These are phyloP conservation scores for Kregervanrija pseudodelftensis DNA, from an alignment of 805 yeast species.

Conservation along the genomic window DNA sequence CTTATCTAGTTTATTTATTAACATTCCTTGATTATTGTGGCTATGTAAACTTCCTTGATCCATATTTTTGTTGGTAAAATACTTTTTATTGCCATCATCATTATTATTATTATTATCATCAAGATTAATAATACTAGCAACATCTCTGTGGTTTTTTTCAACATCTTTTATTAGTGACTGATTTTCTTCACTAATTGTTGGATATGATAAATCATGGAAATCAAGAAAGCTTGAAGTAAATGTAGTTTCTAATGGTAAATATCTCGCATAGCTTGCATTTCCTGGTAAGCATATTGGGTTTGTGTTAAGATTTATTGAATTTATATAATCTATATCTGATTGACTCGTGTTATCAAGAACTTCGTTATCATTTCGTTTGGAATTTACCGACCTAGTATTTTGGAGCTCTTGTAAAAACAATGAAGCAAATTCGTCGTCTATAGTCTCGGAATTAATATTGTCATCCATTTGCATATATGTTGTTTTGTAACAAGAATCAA, in stretches of 20 bases:
- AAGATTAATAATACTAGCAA: too few relatives aligned
- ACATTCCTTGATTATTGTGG: too few relatives aligned
- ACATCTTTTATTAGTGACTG: too few relatives aligned
- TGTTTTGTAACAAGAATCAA: too few relatives aligned
- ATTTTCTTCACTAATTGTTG: too few relatives aligned
- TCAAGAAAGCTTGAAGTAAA: conserved; percentile 4
- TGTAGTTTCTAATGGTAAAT: conserved; percentile 6
- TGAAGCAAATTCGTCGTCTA: conserved; percentile 13
- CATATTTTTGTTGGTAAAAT: too few relatives aligned
- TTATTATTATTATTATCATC: too few relatives aligned
- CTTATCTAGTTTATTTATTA: too few relatives aligned
- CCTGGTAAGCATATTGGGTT: not conserved
- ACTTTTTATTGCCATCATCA: too few relatives aligned
- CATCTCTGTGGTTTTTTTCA: too few relatives aligned
- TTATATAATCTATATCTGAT: conserved; percentile 4
- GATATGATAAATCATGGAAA: not conserved
- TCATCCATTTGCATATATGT: too few relatives aligned
- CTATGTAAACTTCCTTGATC: too few relatives aligned
- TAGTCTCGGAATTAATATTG: conserved; percentile 1
- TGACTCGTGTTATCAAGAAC: not conserved
- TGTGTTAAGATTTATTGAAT: not conserved
- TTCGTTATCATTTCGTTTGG: not conserved
- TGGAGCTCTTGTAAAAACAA: conserved; percentile 10
- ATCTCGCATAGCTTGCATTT: conserved; percentile 6
- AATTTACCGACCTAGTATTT: conserved; percentile 1